phyloP scores from a whole-genome alignment of 2,329 filamentous ascomycete species.

The Apiospora kogelbergensis region DNA sequence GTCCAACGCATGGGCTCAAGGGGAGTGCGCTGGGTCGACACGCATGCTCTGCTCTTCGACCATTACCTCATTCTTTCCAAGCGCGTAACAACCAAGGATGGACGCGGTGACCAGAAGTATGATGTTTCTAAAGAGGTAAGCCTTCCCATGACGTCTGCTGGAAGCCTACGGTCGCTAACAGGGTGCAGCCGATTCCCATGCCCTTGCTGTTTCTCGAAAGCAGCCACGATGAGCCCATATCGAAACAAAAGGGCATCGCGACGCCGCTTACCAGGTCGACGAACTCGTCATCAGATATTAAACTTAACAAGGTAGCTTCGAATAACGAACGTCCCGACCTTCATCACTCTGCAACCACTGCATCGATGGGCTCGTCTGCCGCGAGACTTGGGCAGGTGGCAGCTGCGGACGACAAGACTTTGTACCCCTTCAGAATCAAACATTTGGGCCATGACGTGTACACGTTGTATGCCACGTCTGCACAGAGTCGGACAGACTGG shows the following conservation, averaged over 20 bases:
- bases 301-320: constrained; percentile 55
- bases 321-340: constrained; percentile 58
- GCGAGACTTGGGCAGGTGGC: constrained; percentile 41
- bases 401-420: constrained; percentile 73
- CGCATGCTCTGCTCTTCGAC: constrained; percentile 90
- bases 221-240: constrained; percentile 85
- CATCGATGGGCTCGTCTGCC: constrained; percentile 56
- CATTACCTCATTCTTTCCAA: constrained; percentile 96
- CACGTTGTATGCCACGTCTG: constrained; percentile 80
- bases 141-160: constrained; percentile 11
- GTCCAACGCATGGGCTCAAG: constrained; percentile 85
- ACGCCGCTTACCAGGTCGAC: constrained; percentile 60
- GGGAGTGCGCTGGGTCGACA: constrained; percentile 91
- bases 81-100: constrained; percentile 66
- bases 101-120: constrained; percentile 76
- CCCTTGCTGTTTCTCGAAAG: constrained; percentile 90
- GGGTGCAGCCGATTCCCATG: constrained; percentile 78
- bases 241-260: constrained; percentile 76
- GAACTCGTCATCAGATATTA: constrained; percentile 58
- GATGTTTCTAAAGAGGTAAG: constrained; percentile 88
- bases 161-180: constrained; percentile 24
- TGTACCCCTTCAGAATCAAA: constrained; percentile 95
- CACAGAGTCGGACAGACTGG: constrained; percentile 80
- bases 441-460: constrained; percentile 94
- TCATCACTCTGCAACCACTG: constrained; percentile 66